phyloP scores from a whole-genome alignment of 345 rosid species.

The Abelmoschus esculentus region DNA sequence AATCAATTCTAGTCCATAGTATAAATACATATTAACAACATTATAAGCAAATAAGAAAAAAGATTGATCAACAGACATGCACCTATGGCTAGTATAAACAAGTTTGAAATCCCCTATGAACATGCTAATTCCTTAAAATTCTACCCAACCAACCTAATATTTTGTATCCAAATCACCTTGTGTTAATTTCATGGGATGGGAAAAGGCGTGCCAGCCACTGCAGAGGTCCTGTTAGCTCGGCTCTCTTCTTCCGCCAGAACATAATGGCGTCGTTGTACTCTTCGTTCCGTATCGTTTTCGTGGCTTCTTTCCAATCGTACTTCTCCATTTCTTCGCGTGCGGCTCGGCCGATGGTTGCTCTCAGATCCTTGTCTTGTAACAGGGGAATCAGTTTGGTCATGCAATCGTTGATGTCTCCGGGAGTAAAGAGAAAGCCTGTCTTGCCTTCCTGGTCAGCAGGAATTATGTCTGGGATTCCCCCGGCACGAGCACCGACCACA shows the following conservation, averaged over 20 bases:
- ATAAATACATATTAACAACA: conserved; percentile 10
- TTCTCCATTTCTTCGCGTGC: conserved; percentile 84
- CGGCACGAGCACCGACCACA: conserved; percentile 87
- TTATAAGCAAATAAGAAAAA: too few species aligned
- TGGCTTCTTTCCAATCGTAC: conserved; percentile 96
- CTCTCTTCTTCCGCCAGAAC: conserved; percentile 91
- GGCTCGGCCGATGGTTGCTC: conserved; percentile 73
- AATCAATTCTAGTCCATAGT: not conserved
- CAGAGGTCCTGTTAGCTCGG: conserved; percentile 62
- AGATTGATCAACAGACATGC: conserved; percentile 14
- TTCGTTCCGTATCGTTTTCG: conserved; percentile 74
- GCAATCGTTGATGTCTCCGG: conserved; percentile 88
- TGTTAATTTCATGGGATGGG: conserved; percentile 49
- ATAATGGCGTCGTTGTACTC: conserved; percentile 91
- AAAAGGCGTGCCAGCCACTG: conserved; percentile 68
- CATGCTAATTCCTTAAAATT: not conserved
- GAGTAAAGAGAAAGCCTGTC: conserved; percentile 64
- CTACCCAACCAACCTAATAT: not conserved
- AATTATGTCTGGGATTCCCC: conserved; percentile 93
- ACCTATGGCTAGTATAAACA: not conserved
- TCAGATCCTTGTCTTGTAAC: conserved; percentile 39
- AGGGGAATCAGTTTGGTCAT: conserved; percentile 55
- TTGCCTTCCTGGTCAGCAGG: conserved; percentile 84
- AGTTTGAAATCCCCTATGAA: conserved; percentile 1
- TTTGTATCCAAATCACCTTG: conserved; percentile 12